Evolutionary conservation across 257 asterid genomes (phyloP), one percentile per base, ranked within the genome.

Genomic region (Craterostigma plantagineum): DNA sequence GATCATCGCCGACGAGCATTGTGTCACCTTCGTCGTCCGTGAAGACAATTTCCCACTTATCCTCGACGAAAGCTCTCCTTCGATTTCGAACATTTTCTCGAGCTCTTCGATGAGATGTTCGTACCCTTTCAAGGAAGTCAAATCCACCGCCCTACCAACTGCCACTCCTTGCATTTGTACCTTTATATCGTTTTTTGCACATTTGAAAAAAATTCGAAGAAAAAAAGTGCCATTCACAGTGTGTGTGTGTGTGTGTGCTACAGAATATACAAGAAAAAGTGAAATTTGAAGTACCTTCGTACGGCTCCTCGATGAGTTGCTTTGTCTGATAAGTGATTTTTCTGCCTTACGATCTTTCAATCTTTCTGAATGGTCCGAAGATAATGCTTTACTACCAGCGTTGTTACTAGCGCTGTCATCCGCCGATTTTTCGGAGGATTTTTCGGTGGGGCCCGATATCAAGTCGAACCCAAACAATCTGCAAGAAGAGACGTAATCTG

Each of bases 81-180:
- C 68, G 38, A 90, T 79, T 53, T 73, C 91, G 42, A 90, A 90
- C 91, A 90, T 69, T 43, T 69, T 71, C 60, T 90, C 99, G 11
- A 90, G 83, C 58, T 83, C 96, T 15, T 45, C 60, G 38, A 75
- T 65, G 35, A 90, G 91, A 57, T 77, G 76, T 11, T 73, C 54
- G 4, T 83, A 90, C 35, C 99, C 99, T 14, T 68, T 75, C 67
- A 83, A 45, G 9, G 57, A 53, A 34, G 67, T 65, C 64, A 90
- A 71, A 62, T 90, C 99, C 53, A 90, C 91, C 4, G 96, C 96
- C 33, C 94, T 87, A 0, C 99, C 94, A 9, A 90, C 91, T 1
- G 91, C 93, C 33, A 90, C 73, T 46, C 96, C 99, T 77, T 90
- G 90, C 99, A 90, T 90, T 69, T 83, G 99, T 48, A 83, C 94